Base-by-base conservation (phyloP, 2,329 filamentous ascomycete species). In the Aspergillus ruber region DNA sequence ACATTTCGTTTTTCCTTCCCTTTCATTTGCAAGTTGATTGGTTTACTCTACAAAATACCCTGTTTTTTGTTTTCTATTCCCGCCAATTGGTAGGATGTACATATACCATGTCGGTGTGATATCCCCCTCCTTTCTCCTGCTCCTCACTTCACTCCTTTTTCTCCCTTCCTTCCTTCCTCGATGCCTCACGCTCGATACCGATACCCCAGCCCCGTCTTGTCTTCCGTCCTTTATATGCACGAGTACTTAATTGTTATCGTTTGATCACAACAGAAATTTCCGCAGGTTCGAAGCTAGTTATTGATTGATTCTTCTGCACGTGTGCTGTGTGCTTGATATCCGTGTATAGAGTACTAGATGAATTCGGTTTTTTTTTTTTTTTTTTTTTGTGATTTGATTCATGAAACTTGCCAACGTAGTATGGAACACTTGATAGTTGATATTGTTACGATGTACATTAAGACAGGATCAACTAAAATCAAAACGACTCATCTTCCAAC, bases 401-500 rank as follows among this genome's bases (percentile, higher is more conserved):
- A 17, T 38, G 35, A 15, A 29, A 29, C 9, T 29, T 29, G 35
- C 6, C 7, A 18, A 10, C 18, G 35, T 10, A 38, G 35, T 38
- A 38, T 15, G 18, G 5, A 6, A 9, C 35, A 18, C 18, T 10
- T 17, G 6, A 18, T 38, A 38, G n/a, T 15, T 6, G 6, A 38
- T 38, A 18, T 38, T 18, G n/a, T 2, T 8, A 38, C 8, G 10
- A 18, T 38, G 9, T 38, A 38, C 7, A 18, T 38, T 9, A 15
- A 18, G n/a, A 9, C n/a, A 18, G 13, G 17, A 38, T 17, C 13
- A 17, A 17, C 3, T 38, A 15, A 21, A 18, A 39, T 57, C 58
- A 76, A 49, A 76, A 75, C 0, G 69, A 74, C 48, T 75, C 73
- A 51, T 76, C 72, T 43, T 75, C 73, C 27, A 73, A 51, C 23